Evolutionary conservation across 352 stramenopile species (phyloP), one percentile per base, ranked within the genome.

Genomic region (Blastocystis sp.): DNA sequence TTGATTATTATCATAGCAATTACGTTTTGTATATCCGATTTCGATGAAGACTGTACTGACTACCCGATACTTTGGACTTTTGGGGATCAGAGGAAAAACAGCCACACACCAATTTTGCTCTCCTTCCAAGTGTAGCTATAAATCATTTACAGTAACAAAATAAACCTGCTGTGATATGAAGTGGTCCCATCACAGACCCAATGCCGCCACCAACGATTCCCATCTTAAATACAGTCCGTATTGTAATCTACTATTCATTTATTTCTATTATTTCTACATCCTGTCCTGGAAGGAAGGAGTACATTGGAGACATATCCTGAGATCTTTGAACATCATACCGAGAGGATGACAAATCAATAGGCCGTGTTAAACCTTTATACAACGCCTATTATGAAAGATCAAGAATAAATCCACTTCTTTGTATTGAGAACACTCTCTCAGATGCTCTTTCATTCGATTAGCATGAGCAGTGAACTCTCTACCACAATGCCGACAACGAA

Each of bases 361-460:
- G 73, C 1, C 22, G 44, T 35, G 56, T 56, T n/a, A 60, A 40
- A 56, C 73, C 73, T n/a, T 84, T 84, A 35, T 56, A 84, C 6
- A 84, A 27, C n/a, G 73, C 73, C 73, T 84, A 84, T 13, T 1
- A 59, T 84, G 58, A 40, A 69, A 22, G n/a, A n/a, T n/a, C 22
- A 37, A 22, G 19, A 66, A 11, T 11, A 53, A 64, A 27, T 33
- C 22, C 2, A 84, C 73, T 56, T 84, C 73, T 69, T 42, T 84
- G 44, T 84, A 84, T 35, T 35, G 51, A 35, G 11, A 51, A 48
- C 73, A 84, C 9, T 84, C 73, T 19, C 33, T 33, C 13, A 84
- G 73, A 66, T 84, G 73, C 0, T 84, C 73, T 51, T 84, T 84
- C 73, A 84, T 84, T 27, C 73, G 44, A 53, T 84, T 84, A 53